These are phyloP conservation scores for Aspergillus melleus DNA, from an alignment of 2,329 filamentous ascomycete genomes.

Conservation along the genomic window DNA sequence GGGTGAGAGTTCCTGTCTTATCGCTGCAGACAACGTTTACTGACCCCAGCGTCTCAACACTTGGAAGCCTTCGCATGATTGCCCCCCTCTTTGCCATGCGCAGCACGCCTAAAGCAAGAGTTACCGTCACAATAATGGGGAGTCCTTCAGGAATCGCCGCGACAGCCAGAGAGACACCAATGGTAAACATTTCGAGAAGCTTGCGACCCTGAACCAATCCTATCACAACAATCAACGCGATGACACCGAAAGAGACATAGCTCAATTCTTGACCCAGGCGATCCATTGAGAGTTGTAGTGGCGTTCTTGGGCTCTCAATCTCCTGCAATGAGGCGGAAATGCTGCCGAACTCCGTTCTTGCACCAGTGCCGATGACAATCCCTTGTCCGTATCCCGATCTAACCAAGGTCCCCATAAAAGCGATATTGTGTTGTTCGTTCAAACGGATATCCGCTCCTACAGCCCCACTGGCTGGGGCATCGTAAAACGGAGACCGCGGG, in stretches of 20 bases:
- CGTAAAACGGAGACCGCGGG: constrained; percentile 57
- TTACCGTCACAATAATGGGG: constrained; percentile 97
- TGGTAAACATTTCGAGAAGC: constrained; percentile 92
- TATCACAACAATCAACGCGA: constrained; percentile 86
- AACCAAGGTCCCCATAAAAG: constrained; percentile 96
- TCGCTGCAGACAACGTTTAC: constrained; percentile 99
- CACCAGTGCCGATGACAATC: constrained; percentile 94
- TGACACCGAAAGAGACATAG: constrained; percentile 94
- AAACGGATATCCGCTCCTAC: constrained; percentile 66
- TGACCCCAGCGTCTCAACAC: constrained; percentile 95
- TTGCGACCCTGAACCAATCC: constrained; percentile 88
- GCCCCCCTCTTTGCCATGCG: constrained; percentile 95
- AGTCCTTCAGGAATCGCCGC: constrained; percentile 95
- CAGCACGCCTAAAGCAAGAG: constrained; percentile 88
- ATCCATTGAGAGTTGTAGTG: constrained; percentile 95
- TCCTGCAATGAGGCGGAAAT: constrained; percentile 93
- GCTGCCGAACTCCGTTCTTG: constrained; percentile 90
- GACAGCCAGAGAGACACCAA: constrained; percentile 93
- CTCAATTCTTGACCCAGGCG: constrained; percentile 93
- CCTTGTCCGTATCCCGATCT: constrained; percentile 94
- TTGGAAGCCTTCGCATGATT: constrained; percentile 92
- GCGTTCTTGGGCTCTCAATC: constrained; percentile 92
- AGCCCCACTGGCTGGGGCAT: constrained; percentile 58
- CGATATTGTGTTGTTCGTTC: constrained; percentile 83
- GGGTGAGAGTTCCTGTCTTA: constrained; percentile 94